phyloP scores from a whole-genome alignment of 1,284 basidiomycete genomes.

The Sporisorium graminicola region DNA sequence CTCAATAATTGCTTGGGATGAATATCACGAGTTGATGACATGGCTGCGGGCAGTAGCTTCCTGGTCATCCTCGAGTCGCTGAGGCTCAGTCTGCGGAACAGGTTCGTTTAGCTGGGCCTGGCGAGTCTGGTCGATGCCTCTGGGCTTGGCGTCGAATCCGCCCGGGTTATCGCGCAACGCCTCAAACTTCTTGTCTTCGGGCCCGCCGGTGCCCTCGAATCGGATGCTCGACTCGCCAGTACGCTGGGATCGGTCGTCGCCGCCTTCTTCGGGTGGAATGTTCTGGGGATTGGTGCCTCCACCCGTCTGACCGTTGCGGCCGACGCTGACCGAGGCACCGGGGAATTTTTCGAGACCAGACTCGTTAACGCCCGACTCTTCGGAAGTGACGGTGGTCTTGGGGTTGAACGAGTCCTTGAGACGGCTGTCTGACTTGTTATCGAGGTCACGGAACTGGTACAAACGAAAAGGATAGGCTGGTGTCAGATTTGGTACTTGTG shows the following conservation, averaged over 20 bases:
- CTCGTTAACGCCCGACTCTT: slow-evolving; percentile 59
- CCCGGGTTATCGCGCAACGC: slow-evolving; percentile 52
- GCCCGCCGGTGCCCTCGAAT: slow-evolving; percentile 57
- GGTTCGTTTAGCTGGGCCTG: slow-evolving; percentile 51
- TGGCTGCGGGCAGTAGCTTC: slow-evolving; percentile 50
- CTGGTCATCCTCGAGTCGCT: slow-evolving; percentile 54
- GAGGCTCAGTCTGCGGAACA: slow-evolving; percentile 53
- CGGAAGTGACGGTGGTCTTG: slow-evolving; percentile 51
- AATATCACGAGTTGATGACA: slow-evolving; percentile 43
- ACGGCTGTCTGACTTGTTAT: slow-evolving; percentile 50
- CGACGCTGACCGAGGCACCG: slow-evolving; percentile 50
- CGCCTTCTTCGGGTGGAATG: slow-evolving; percentile 61
- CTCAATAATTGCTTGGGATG: not conserved
- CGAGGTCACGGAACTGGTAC: slow-evolving; percentile 40
- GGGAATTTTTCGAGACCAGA: slow-evolving; percentile 52
- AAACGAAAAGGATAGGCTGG: not conserved
- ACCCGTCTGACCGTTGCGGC: slow-evolving; percentile 57
- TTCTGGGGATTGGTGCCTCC: slow-evolving; percentile 59
- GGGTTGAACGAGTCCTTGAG: slow-evolving; percentile 54
- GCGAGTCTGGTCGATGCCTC: slow-evolving; percentile 47
- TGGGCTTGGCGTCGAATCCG: slow-evolving; percentile 45
- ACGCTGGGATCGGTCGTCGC: slow-evolving; percentile 45
- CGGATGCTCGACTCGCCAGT: slow-evolving; percentile 55
- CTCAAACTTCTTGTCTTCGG: slow-evolving; percentile 58
- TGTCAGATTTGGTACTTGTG: not conserved